Conservation (phyloP, 2,329 filamentous ascomycete species). For the Elsinoe necatrix region DNA sequence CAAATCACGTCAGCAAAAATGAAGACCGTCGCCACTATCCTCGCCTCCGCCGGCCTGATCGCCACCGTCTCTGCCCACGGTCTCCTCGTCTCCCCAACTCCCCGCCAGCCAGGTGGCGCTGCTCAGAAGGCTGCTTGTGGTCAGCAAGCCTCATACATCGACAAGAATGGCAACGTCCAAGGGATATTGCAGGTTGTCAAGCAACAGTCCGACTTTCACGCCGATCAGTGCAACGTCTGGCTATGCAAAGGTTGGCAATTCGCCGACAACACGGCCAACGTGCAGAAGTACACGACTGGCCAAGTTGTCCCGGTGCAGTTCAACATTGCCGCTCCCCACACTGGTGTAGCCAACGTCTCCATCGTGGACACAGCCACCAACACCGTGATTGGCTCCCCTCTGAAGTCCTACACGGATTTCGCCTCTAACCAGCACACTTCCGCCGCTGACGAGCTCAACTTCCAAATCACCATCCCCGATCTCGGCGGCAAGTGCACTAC, state of each 20-base stretch:
- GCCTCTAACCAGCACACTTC: constrained; percentile 41
- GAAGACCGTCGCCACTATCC: constrained; percentile 23
- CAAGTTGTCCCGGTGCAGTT: constrained; percentile 39
- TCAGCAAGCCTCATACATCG: constrained; percentile 46
- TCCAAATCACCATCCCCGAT: constrained; percentile 48
- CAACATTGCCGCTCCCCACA: constrained; percentile 46
- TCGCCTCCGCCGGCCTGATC: constrained; percentile 25
- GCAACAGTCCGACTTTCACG: constrained; percentile 42
- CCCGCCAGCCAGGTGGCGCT: constrained; percentile 22
- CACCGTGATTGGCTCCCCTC: constrained; percentile 44
- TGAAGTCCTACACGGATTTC: constrained; percentile 50
- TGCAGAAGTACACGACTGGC: constrained; percentile 44
- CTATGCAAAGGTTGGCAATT: constrained; percentile 53
- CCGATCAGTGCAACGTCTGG: constrained; percentile 43
- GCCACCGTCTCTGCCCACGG: constrained; percentile 30
- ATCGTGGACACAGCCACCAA: constrained; percentile 48
- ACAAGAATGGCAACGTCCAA: constrained; percentile 52
- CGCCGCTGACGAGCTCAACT: constrained; percentile 39
- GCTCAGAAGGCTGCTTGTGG: constrained; percentile 45
- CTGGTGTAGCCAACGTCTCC: constrained; percentile 50
- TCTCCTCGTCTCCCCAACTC: constrained; percentile 28
- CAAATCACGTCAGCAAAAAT: constrained; percentile 16
- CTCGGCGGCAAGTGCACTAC: constrained; percentile 40
- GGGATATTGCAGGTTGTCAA: constrained; percentile 43
- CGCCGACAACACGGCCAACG: constrained; percentile 46